Conservation (phyloP, 2,329 filamentous ascomycete species). For the Botrytis pseudocinerea region DNA sequence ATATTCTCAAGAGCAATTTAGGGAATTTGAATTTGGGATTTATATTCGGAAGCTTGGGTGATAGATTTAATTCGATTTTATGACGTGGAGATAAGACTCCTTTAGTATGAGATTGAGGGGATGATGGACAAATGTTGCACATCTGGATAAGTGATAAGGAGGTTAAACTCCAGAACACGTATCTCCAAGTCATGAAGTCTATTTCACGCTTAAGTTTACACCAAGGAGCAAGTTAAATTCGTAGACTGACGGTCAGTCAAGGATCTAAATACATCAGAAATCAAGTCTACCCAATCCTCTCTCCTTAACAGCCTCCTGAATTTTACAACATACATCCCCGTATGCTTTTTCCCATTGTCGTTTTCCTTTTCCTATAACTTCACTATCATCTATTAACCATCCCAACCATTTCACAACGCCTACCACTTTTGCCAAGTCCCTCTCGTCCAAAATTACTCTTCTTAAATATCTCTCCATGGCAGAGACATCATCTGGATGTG, state of each 20-base stretch:
- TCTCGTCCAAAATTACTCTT: constrained; percentile 72
- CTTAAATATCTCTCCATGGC: constrained; percentile 72
- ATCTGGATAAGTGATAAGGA: background rate
- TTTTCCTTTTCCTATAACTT: constrained; percentile 33
- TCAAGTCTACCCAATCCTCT: constrained; percentile 59
- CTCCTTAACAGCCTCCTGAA: constrained; percentile 56
- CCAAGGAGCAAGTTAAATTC: background rate
- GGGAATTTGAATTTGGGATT: background rate
- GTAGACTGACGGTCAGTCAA: background rate
- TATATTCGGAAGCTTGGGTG: background rate
- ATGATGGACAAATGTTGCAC: background rate
- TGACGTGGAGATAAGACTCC: background rate
- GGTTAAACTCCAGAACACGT: background rate
- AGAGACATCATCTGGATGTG: constrained; percentile 74
- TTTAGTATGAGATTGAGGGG: background rate
- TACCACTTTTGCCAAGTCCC: constrained; percentile 73
- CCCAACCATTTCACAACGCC: constrained; percentile 69
- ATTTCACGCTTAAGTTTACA: background rate
- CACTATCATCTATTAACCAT: constrained; percentile 53
- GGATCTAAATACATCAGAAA: constrained; percentile 41
- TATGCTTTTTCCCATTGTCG: constrained; percentile 51
- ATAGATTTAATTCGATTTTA: background rate
- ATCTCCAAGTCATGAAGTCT: background rate
- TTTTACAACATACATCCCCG: constrained; percentile 48
- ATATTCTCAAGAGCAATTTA: background rate